These are phyloP conservation scores for Penicillium vulpinum DNA, from an alignment of 2,329 filamentous ascomycete genomes.

Conservation along the genomic window DNA sequence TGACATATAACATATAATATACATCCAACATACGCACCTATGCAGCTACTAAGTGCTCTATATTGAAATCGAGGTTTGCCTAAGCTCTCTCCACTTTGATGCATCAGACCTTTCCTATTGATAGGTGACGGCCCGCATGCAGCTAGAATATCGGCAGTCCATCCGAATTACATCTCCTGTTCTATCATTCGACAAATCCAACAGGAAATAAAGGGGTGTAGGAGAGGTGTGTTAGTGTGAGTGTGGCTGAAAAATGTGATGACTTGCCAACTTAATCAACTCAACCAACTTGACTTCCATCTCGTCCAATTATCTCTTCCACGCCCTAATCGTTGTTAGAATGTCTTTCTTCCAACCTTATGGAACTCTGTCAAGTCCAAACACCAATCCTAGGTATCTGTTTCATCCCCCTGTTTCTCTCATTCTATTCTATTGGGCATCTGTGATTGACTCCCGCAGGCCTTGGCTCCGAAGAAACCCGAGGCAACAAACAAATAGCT, in stretches of 20 bases:
- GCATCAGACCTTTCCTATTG: constrained; percentile 1
- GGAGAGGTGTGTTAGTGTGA: background rate
- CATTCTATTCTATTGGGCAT: constrained; percentile 3
- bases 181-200: background rate
- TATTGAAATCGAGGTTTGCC: constrained; percentile 2
- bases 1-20: too few relatives aligned
- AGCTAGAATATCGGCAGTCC: constrained; percentile 8
- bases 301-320: background rate
- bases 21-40: too few relatives aligned
- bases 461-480: constrained; percentile 15
- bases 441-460: constrained; percentile 17
- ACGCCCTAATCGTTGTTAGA: background rate
- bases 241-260: constrained; percentile 1
- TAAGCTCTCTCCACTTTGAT: background rate
- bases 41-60: too few relatives aligned
- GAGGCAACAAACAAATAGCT: constrained; percentile 8
- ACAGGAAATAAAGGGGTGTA: background rate
- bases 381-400: constrained; percentile 5
- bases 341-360: background rate
- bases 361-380: constrained; percentile 7
- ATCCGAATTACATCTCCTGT: constrained; percentile 4
- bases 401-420: constrained; percentile 11
- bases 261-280: too few relatives aligned
- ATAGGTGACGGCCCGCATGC: constrained; percentile 14
- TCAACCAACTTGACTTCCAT: background rate